Base-by-base conservation (phyloP, 2,329 filamentous ascomycete genomes). In the Sporothrix variecibatus region DNA sequence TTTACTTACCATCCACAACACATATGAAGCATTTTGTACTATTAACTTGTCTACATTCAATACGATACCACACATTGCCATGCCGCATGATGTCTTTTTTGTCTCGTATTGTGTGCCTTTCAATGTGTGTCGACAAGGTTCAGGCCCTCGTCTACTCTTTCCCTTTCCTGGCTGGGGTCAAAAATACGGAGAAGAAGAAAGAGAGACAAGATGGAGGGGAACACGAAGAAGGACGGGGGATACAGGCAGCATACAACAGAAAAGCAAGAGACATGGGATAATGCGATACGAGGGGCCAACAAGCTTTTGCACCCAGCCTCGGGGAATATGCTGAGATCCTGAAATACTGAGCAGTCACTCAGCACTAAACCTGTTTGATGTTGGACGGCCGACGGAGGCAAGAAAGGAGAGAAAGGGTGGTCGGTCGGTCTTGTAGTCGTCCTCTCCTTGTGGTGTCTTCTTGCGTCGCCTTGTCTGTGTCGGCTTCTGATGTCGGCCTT, bases 11-110 rank as follows among this genome's bases (percentile, higher is more conserved):
- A 46, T 46, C 23, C 28, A 67, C 38, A 26, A 26, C n/a, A 34
- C 26, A 4, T 53, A 1, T 15, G 5, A 28, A 60, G 56, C 28
- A 17, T 31, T 34, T 20, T 62, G 31, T 62, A 23, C 20, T n/a
- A 62, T 49, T 49, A 38, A 38, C 58, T 11, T n/a, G 58, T 62
- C 6, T 56, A 26, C 62, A 1, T 67, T 26, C 38, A 43, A 67
- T 67, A 65, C 4, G 62, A 67, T 67, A 67, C 62, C 62, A 67
- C 62, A 43, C 23, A 67, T 67, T 28, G 31, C 38, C 38, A 46
- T 67, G 62, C 38, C 7, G 12, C 62, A 11, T 23, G 31, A 49
- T 49, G 43, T 49, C 43, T 20, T 20, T 26, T 53, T 56, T 56
- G 51, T 56, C 51, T 56, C 28, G 51, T 8, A 28, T 7, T 51